Evolutionary conservation across 2,329 filamentous ascomycete species (phyloP).

Genomic region (Fusarium dlaminii): DNA sequence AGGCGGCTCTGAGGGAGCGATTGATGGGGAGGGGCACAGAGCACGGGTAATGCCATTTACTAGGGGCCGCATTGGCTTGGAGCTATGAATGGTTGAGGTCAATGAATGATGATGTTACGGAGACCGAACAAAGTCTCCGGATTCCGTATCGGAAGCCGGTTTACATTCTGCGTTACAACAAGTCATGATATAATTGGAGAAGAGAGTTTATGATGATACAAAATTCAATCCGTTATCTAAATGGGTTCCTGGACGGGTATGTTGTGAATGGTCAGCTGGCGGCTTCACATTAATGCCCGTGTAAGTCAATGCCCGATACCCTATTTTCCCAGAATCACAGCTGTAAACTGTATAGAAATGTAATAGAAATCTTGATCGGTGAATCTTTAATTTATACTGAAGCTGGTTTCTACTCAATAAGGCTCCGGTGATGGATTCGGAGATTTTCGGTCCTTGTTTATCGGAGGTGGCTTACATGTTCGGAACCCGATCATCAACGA

Average conservation of each 20-base stretch:
- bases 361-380: neutral
- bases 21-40: slow-evolving; percentile 13
- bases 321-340: neutral
- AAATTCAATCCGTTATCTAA: neutral
- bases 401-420: neutral
- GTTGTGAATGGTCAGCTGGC: neutral
- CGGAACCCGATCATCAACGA: slow-evolving; percentile 27
- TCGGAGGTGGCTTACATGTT: slow-evolving; percentile 8
- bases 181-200: neutral
- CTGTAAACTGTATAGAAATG: neutral
- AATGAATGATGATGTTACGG: slow-evolving; percentile 10
- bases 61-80: neutral
- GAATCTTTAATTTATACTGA: neutral
- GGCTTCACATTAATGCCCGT: neutral
- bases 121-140: slow-evolving; percentile 28
- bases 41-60: slow-evolving; percentile 13
- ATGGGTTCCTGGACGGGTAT: neutral
- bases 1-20: slow-evolving; percentile 5
- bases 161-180: neutral
- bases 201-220: neutral
- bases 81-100: slow-evolving; percentile 19
- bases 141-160: slow-evolving; percentile 35
- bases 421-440: neutral
- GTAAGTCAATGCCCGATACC: neutral
- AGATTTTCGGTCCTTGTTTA: neutral